Evolutionary conservation across 2,329 filamentous ascomycete genomes (phyloP).

Genomic region (Dothistroma septosporum): DNA sequence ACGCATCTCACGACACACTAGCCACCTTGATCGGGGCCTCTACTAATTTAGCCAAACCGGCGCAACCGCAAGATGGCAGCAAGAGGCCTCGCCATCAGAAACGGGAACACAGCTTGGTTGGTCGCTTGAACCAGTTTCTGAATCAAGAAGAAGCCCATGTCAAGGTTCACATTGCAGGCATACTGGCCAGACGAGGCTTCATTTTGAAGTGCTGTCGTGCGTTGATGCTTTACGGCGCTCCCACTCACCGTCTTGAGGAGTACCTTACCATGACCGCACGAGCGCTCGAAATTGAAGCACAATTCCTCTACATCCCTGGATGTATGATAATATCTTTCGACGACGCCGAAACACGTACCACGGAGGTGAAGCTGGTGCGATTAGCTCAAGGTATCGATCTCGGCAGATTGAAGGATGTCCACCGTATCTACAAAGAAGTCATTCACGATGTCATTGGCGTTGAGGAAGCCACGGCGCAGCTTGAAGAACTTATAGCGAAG

Average conservation of each 20-base stretch:
- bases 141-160: conserved; percentile 54
- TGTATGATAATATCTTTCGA: conserved; percentile 94
- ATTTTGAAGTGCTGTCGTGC: conserved; percentile 78
- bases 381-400: conserved; percentile 66
- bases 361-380: conserved; percentile 70
- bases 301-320: conserved; percentile 87
- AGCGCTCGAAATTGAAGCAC: conserved; percentile 79
- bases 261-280: conserved; percentile 85
- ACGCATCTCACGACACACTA: conserved; percentile 14
- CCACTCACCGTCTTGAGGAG: conserved; percentile 85
- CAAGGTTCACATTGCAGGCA: conserved; percentile 59
- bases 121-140: conserved; percentile 33
- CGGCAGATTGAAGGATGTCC: conserved; percentile 67
- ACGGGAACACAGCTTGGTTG: conserved; percentile 30
- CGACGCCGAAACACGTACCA: conserved; percentile 66
- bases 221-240: conserved; percentile 84
- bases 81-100: conserved; percentile 26
- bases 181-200: conserved; percentile 77
- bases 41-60: conserved; percentile 40
- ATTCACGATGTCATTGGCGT: conserved; percentile 68
- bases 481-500: conserved; percentile 60
- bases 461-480: conserved; percentile 61
- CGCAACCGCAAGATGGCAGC: conserved; percentile 36
- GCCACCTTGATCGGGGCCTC: conserved; percentile 42
- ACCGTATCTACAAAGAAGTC: conserved; percentile 74